Base-by-base conservation (phyloP, 164 flowering plant species). In the Aristolochia californica region DNA sequence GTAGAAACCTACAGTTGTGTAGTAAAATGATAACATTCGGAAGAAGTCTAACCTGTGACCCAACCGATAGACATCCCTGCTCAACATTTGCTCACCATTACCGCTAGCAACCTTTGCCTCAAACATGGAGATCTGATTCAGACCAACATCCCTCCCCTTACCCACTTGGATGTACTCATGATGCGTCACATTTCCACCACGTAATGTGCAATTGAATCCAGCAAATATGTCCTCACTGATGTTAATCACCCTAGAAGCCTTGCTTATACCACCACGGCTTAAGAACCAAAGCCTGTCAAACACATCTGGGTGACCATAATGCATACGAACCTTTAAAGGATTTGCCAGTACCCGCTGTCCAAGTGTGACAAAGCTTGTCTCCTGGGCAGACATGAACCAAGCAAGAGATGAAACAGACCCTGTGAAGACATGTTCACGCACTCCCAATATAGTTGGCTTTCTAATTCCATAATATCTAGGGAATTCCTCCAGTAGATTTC, bases 331-430 rank as follows among this genome's bases (percentile, higher is more conserved):
- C 70, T 91, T 91, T 62, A 91, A 68, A 53, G 95, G 97, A 58
- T 87, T 87, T 62, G 98, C 98, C 20, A 91, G 75, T 58, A 91
- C 97, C 24, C 98, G 91, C 73, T 91, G 98, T 38, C 87, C 97
- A 43, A 91, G 68, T 13, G 97, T 91, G 64, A 87, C 97, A 73
- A 91, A 91, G 67, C 94, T 91, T 25, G 76, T 85, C 64, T 91
- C 98, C 70, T 91, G 98, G 48, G 95, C 89, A 60, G 97, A 91
- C 98, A 91, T 91, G 71, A 91, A 91, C 97, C 94, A 80, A 47
- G 97, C 98, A 57, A 88, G 91, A 5, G 98, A 91, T 13, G 95
- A 91, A 0, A 88, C 98, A 43, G 95, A 87, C 28, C 98, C 97
- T 0, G 98, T 89, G 69, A 91, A 87, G 63, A 88, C 65, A 59